Evolutionary conservation across 2,329 filamentous ascomycete genomes (phyloP).

Genomic region (Ramichloridium luteum): DNA sequence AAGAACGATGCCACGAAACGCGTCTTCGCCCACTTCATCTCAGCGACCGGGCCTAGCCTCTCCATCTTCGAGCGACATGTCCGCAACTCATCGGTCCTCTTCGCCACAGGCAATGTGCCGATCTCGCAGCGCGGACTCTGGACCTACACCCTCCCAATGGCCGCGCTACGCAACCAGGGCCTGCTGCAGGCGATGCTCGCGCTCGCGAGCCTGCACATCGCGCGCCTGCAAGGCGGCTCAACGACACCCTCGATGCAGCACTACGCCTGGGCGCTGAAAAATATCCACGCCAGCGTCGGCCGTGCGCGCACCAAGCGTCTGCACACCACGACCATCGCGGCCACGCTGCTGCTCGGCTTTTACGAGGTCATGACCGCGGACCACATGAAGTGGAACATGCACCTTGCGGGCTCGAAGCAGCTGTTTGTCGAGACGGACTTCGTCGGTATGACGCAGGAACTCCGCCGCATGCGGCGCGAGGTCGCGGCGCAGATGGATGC

Average conservation of each 20-base stretch:
- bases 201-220: conserved; percentile 74
- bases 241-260: conserved; percentile 78
- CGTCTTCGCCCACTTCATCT: conserved; percentile 85
- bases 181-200: conserved; percentile 86
- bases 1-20: conserved; percentile 68
- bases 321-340: conserved; percentile 73
- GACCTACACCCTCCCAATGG: conserved; percentile 69
- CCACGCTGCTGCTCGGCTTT: conserved; percentile 72
- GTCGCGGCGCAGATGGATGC: conserved; percentile 29
- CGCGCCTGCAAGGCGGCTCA: conserved; percentile 62
- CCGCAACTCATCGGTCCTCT: conserved; percentile 56
- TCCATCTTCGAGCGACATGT: conserved; percentile 80
- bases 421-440: conserved; percentile 76
- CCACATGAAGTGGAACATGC: conserved; percentile 90
- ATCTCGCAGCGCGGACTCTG: conserved; percentile 49
- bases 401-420: conserved; percentile 72
- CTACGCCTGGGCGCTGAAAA: conserved; percentile 73
- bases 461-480: conserved; percentile 51
- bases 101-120: conserved; percentile 49
- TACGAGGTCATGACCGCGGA: conserved; percentile 94
- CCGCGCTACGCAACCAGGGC: conserved; percentile 73
- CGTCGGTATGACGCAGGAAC: conserved; percentile 55
- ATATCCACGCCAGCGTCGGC: conserved; percentile 64
- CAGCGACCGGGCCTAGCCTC: conserved; percentile 73
- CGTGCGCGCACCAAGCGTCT: conserved; percentile 53